phyloP scores from a whole-genome alignment of 371 early-diverging fungal genomes.

The Saksenaea vasiformis region DNA sequence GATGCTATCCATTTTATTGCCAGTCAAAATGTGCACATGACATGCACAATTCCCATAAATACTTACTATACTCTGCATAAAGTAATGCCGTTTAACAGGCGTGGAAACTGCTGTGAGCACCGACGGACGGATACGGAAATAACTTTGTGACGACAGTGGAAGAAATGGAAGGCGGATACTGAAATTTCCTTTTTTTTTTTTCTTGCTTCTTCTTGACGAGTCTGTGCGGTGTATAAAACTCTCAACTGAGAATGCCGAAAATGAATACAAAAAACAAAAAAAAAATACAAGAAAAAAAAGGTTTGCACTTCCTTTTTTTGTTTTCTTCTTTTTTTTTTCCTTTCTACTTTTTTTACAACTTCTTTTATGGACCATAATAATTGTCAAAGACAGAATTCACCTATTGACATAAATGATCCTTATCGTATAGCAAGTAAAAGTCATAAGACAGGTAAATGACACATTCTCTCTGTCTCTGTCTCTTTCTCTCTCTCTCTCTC shows the following conservation, averaged over 20 bases:
- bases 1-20: no score
- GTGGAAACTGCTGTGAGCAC: not conserved
- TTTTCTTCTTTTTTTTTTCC: not conserved
- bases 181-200: not conserved
- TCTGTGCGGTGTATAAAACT: conserved; percentile 4
- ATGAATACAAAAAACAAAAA: conserved; percentile 1
- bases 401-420: conserved; percentile 3
- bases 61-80: no score
- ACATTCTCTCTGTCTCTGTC: no score
- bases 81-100: not conserved
- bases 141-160: not conserved
- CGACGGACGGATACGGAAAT: conserved; percentile 1
- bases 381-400: conserved; percentile 1
- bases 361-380: not conserved
- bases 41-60: not conserved
- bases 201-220: not conserved
- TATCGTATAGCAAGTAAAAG: not conserved
- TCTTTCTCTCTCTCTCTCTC: no score
- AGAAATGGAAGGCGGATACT: not conserved
- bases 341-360: not conserved
- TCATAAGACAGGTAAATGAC: not conserved
- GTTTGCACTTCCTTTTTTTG: not conserved
- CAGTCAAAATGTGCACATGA: no score
- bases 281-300: no score
- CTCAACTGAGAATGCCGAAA: conserved; percentile 3